Base-by-base conservation (phyloP, 2,329 filamentous ascomycete genomes). In the Simplicillium sp. region DNA sequence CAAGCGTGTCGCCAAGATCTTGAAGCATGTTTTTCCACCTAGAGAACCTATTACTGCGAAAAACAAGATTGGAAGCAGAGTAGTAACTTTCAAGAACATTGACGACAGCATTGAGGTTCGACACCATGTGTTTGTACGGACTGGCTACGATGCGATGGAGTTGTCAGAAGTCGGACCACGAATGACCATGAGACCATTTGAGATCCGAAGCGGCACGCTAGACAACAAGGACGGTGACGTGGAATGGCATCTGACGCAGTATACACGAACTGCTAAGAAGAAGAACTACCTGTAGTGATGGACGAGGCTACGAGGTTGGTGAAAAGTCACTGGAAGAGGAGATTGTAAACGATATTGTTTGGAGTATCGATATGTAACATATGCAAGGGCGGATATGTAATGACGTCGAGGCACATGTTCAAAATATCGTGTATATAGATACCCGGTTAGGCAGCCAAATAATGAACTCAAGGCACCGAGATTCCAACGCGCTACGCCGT, bases 171-270 rank as follows among this genome's bases (percentile, higher is more conserved):
- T 94, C 38, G 88, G 90, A 0, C 92, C 92, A 1, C 75, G 92
- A 43, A 95, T 97, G 87, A 95, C 88, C n/a, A 92, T 97, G 87
- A 75, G 87, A 50, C 69, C 88, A 40, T 98, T 97, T 57, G 87
- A 97, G 66, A 95, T 98, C 46, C 75, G 89, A 36, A 83, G 82
- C 40, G 90, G 92, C 13, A 94, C 90, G 4, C 68, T 96, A 45
- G 92, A 97, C 58, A 94, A 89, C 55, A 94, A 94, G 61, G 86
- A 94, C 50, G 90, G 90, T 4, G 92, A 98, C 62, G 80, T 94
- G 4, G 92, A 98, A 65, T 98, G 92, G 92, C 84, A 92, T 48
- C 71, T 98, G 48, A 94, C 87, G 46, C 90, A 96, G 58, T 98
- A 95, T 62, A 98, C 90, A 8, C 75, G 92, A 50, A 97, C 90